Conservation (phyloP, 2,329 filamentous ascomycete species). For the Exophiala calicioides region DNA sequence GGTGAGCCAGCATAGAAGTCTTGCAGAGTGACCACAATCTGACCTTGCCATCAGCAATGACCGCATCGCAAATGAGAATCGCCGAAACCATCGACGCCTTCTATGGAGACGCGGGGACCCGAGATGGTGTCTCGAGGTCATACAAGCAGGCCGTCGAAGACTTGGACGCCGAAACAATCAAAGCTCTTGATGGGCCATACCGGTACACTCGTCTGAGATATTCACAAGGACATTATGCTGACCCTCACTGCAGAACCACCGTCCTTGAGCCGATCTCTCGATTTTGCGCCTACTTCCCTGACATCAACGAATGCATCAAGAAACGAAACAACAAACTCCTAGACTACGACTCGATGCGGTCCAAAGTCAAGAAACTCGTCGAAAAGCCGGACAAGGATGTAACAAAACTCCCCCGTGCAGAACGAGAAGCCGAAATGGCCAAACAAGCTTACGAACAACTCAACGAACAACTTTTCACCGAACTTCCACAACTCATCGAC, state of each 20-base stretch:
- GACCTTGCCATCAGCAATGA: constrained; percentile 72
- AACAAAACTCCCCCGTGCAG: constrained; percentile 89
- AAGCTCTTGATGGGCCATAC: constrained; percentile 95
- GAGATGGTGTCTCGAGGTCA: constrained; percentile 90
- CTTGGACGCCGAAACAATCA: constrained; percentile 96
- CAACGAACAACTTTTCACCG: constrained; percentile 91
- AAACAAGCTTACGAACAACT: constrained; percentile 92
- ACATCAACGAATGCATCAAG: constrained; percentile 99
- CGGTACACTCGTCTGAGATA: constrained; percentile 51
- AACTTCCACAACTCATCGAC: constrained; percentile 94
- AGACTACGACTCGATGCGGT: constrained; percentile 94
- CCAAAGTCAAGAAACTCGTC: constrained; percentile 93
- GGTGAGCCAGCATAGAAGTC: constrained; percentile 53
- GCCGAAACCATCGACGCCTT: constrained; percentile 99
- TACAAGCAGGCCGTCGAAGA: constrained; percentile 99
- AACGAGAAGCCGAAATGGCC: constrained; percentile 95
- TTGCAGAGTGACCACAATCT: not conserved
- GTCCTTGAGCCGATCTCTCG: constrained; percentile 93
- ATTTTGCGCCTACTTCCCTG: constrained; percentile 98
- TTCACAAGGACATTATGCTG: not conserved
- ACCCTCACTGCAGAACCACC: constrained; percentile 62
- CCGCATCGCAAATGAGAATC: constrained; percentile 97
- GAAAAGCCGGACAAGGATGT: constrained; percentile 99
- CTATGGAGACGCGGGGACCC: constrained; percentile 93
- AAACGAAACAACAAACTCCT: constrained; percentile 98